Base-by-base conservation (phyloP, 192 early-diverging fungal species). In the Coemansia sp. region DNA sequence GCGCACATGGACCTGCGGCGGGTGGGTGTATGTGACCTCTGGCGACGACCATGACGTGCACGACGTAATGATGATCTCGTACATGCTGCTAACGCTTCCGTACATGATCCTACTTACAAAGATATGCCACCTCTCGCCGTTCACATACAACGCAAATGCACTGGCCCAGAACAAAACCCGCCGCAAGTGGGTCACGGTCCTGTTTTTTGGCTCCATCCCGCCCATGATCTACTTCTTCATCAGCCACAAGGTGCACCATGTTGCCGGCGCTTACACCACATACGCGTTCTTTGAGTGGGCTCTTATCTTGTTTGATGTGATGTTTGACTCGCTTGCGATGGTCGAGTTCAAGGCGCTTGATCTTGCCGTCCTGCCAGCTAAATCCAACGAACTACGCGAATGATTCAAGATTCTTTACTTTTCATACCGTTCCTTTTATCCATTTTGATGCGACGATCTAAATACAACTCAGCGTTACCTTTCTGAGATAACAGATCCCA, bases 251-350 rank as follows among this genome's bases (percentile, higher is more conserved):
- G 86, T 92, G 24, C 85, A 92, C 64, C 73, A 69, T 55, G 77
- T 94, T 49, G 82, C 89, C 45, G 90, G 90, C 78, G 92, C 92
- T 3, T 92, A 93, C 65, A 92, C 89, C 20, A 85, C 75, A 51
- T 94, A 94, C 64, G 89, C 91, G 36, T 92, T 93, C 79, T 94
- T 92, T 67, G 92, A 92, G 64, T 94, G 91, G 92, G 85, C 89
- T 12, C 72, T 94, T 23, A 94, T 94, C 53, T 33, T 91, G n/a
- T 90, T 91, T 41, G 89, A 91, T 66, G 88, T 93, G 18, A 84
- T 86, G 63, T 93, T 89, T 66, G 91, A 92, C 64, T 89, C 89
- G n/a, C 84, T 90, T 30, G 85, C 87, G 65, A 81, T 86, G 66
- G 77, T 86, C 49, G 92, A 93, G 75, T 92, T 92, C 71, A 63